Evolutionary conservation across 305 asterid species (phyloP).

Genomic region (Fraxinus greggii): DNA sequence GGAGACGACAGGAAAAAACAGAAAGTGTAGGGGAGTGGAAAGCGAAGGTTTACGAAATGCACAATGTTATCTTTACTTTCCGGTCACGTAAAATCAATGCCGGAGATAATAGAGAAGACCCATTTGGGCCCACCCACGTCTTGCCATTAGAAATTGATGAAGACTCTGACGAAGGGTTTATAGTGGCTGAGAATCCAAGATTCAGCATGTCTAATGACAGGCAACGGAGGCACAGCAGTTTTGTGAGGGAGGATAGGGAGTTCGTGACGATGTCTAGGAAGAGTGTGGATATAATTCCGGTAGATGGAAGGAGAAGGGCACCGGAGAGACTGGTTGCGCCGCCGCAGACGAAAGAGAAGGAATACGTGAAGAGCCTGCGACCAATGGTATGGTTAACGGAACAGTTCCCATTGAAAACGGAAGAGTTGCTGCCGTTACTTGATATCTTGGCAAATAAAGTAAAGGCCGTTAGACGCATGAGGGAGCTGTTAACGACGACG

Average conservation of each 20-base stretch:
- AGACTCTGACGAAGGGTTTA: constrained; percentile 72
- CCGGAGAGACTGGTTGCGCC: constrained; percentile 47
- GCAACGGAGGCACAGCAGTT: constrained; percentile 79
- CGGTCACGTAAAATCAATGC: constrained; percentile 68
- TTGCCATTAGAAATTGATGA: constrained; percentile 77
- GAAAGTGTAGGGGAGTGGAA: constrained; percentile 83
- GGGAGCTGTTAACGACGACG: constrained; percentile 90
- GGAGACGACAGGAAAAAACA: constrained; percentile 77
- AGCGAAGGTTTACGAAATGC: constrained; percentile 83
- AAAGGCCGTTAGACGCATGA: constrained; percentile 84
- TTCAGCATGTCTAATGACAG: constrained; percentile 56
- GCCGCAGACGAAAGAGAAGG: constrained; percentile 83
- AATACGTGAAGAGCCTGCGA: constrained; percentile 62
- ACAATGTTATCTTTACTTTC: constrained; percentile 71
- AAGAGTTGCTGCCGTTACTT: constrained; percentile 81
- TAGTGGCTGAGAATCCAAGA: constrained; percentile 85
- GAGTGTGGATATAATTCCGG: constrained; percentile 82
- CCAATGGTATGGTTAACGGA: constrained; percentile 89
- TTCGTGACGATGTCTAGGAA: constrained; percentile 66
- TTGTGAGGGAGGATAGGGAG: constrained; percentile 78
- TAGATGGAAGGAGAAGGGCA: constrained; percentile 43
- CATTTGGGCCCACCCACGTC: constrained; percentile 54
- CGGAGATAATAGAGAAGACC: constrained; percentile 56
- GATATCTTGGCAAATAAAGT: constrained; percentile 81
- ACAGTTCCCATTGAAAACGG: constrained; percentile 83